Conservation (phyloP, 2,329 filamentous ascomycete species). For the Septoria petroselini region DNA sequence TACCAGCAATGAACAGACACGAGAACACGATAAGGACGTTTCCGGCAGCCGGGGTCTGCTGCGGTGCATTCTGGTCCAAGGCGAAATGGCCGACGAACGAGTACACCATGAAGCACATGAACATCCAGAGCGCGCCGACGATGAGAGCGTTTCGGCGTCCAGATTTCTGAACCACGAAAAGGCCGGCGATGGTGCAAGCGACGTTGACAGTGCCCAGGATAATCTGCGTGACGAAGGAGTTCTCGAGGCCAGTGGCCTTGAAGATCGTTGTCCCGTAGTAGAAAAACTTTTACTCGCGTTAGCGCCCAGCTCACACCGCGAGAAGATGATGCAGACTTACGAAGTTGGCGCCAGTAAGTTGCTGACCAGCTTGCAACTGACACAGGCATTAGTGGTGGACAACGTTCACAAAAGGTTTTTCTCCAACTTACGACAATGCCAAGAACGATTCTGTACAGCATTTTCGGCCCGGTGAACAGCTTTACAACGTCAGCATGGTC, state of each 20-base stretch:
- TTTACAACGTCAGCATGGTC: constrained; percentile 14
- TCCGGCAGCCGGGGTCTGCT: constrained; percentile 31
- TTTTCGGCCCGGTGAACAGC: constrained; percentile 33
- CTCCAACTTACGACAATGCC: constrained; percentile 35
- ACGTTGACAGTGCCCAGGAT: constrained; percentile 52
- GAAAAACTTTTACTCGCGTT: constrained; percentile 24
- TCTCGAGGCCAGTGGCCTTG: constrained; percentile 33
- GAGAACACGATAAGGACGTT: constrained; percentile 39
- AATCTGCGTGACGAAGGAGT: constrained; percentile 48
- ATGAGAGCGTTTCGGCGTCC: constrained; percentile 49
- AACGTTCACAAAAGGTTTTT: too few species aligned
- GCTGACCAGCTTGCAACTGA: constrained; percentile 37
- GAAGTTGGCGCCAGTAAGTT: constrained; percentile 45
- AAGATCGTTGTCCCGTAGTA: constrained; percentile 41
- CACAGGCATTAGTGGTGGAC: too few species aligned
- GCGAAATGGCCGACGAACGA: constrained; percentile 35
- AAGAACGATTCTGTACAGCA: constrained; percentile 36
- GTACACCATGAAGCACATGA: constrained; percentile 62
- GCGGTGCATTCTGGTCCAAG: constrained; percentile 23
- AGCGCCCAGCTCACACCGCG: constrained; percentile 1
- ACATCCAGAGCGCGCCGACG: constrained; percentile 43
- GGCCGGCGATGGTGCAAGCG: constrained; percentile 46
- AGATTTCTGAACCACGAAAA: constrained; percentile 50
- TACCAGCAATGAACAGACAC: constrained; percentile 37
- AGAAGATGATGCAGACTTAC: constrained; percentile 35